A percentile compares a stretch with the other conserved stretches of the same genome.
phyloP scores from a whole-genome alignment of 2,329 filamentous ascomycete genomes.

The Apiospora marii region DNA sequence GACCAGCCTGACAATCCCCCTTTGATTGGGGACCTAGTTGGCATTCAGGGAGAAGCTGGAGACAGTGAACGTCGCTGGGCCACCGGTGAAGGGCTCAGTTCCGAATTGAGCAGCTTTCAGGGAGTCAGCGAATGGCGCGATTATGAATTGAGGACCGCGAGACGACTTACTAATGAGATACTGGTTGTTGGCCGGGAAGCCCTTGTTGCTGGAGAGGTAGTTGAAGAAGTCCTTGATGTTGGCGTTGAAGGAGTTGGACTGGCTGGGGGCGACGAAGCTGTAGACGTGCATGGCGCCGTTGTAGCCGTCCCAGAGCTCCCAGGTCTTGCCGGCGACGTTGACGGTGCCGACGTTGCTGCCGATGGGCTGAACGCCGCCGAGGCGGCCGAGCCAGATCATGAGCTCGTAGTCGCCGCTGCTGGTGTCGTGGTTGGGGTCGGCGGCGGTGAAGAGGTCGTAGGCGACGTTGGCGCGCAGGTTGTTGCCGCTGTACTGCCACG shows the following conservation, averaged over 20 bases:
- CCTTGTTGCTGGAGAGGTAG: conserved; percentile 20
- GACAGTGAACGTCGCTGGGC: conserved; percentile 14
- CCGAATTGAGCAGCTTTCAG: conserved; percentile 21
- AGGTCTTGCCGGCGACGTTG: conserved; percentile 57
- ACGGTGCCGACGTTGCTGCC: conserved; percentile 59
- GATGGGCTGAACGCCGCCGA: conserved; percentile 62
- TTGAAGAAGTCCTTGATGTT: conserved; percentile 24
- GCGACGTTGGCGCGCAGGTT: conserved; percentile 64
- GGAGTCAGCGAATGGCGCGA: not conserved
- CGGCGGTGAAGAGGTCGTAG: conserved; percentile 67
- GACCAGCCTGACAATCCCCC: not conserved
- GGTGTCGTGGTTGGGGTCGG: conserved; percentile 43
- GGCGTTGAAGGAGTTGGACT: conserved; percentile 23
- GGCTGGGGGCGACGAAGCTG: conserved; percentile 30
- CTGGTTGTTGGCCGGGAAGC: conserved; percentile 23
- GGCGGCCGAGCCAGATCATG: conserved; percentile 70
- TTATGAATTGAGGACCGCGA: too few relatives aligned
- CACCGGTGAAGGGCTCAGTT: conserved; percentile 23
- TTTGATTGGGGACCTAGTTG: not conserved
- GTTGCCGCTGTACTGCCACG: conserved; percentile 55
- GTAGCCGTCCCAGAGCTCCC: conserved; percentile 62
- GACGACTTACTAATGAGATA: conserved; percentile 21
- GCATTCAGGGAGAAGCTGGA: conserved; percentile 19
- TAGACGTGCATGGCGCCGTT: conserved; percentile 43
- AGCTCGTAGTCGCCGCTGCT: conserved; percentile 62